Percentiles rank a stretch among this genome's conserved stretches.
Evolutionary conservation across 2,329 filamentous ascomycete species (phyloP).

Genomic region (Macroventuria anomochaeta): DNA sequence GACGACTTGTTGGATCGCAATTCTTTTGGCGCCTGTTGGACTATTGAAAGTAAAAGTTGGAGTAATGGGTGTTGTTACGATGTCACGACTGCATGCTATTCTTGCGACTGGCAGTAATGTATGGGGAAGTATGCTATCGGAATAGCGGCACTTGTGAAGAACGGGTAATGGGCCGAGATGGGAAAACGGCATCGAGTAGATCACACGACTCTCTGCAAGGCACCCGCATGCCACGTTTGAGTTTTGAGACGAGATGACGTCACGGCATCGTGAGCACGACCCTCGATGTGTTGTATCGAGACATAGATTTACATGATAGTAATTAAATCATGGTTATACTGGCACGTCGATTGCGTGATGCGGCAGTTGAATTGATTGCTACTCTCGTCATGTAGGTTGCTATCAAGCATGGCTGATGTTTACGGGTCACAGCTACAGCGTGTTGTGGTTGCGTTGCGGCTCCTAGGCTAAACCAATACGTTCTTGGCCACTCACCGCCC

Average conservation of each 20-base stretch:
- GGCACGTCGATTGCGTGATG: constrained; percentile 4
- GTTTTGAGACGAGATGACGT: constrained; percentile 33
- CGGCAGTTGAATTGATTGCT: background rate
- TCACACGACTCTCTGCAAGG: constrained; percentile 43
- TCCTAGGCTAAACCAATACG: constrained; percentile 1
- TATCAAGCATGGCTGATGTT: background rate
- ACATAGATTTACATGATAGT: background rate
- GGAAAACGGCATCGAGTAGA: constrained; percentile 23
- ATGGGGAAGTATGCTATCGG: constrained; percentile 12
- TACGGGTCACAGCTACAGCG: background rate
- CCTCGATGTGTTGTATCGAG: background rate
- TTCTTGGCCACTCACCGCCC: constrained; percentile 7
- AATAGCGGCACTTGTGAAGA: constrained; percentile 7
- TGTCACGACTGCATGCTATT: constrained; percentile 26
- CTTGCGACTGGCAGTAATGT: constrained; percentile 22
- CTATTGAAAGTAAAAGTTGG: constrained; percentile 7
- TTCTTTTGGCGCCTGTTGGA: constrained; percentile 11
- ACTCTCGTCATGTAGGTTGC: background rate
- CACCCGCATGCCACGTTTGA: constrained; percentile 39
- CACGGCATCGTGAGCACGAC: constrained; percentile 20
- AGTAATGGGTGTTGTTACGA: constrained; percentile 17
- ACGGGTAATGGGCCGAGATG: constrained; percentile 2
- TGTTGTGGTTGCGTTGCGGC: constrained; percentile 1
- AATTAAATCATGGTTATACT: background rate
- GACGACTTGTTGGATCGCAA: background rate